These are phyloP conservation scores for Termitomyces heimii DNA, from an alignment of 768 basidiomycete genomes.

Conservation along the genomic window DNA sequence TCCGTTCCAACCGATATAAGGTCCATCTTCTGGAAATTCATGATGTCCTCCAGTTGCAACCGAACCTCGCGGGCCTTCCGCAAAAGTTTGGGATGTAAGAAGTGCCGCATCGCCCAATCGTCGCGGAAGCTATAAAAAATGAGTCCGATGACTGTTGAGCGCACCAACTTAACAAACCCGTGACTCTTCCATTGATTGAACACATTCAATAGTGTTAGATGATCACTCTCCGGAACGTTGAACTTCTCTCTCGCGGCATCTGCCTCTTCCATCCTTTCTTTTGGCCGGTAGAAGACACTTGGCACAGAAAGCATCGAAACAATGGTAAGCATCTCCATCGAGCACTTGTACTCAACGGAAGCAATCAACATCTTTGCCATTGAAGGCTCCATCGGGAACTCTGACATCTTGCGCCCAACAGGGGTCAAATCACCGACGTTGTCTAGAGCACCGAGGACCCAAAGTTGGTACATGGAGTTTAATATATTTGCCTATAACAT, in stretches of 20 bases:
- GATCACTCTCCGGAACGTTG: conserved; percentile 97
- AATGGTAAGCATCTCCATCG: conserved; percentile 94
- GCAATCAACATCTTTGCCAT: conserved; percentile 99
- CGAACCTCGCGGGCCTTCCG: conserved; percentile 95
- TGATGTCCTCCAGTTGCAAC: conserved; percentile 94
- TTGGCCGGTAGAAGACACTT: conserved; percentile 95
- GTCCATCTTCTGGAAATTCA: conserved; percentile 98
- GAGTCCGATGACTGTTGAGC: background rate
- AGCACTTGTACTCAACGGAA: conserved; percentile 90
- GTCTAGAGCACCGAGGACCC: conserved; percentile 97
- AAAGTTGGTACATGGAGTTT: conserved; percentile 99
- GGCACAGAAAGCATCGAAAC: conserved; percentile 99
- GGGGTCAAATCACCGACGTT: conserved; percentile 96
- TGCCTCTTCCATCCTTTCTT: conserved; percentile 95
- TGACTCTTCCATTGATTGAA: conserved; percentile 99
- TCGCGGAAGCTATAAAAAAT: conserved; percentile 68
- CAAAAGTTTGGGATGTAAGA: conserved; percentile 92
- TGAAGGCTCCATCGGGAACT: conserved; percentile 99
- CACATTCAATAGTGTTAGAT: conserved; percentile 91
- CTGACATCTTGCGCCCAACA: conserved; percentile 93
- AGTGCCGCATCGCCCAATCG: conserved; percentile 93
- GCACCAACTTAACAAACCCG: conserved; percentile 47
- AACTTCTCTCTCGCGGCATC: conserved; percentile 98
- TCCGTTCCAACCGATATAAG: conserved; percentile 89
- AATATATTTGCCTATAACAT: conserved; percentile 79